Evolutionary conservation across 2,329 filamentous ascomycete genomes (phyloP).

Genomic region (Stemphylium lycopersici): DNA sequence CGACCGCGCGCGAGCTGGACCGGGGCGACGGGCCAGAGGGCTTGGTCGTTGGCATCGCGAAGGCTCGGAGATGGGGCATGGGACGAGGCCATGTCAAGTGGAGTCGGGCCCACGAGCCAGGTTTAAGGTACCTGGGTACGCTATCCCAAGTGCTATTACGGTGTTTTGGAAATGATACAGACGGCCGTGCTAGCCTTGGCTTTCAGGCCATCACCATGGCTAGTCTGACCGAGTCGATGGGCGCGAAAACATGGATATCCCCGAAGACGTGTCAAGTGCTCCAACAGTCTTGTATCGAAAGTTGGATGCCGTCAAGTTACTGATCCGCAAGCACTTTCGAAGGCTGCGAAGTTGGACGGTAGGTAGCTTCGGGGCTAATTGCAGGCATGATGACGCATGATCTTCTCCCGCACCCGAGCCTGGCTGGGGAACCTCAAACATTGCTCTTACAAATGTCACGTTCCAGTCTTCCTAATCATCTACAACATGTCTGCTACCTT

Average conservation of each 20-base stretch:
- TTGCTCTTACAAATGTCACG: no score
- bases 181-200: conserved; percentile 14
- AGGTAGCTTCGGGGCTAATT: not conserved
- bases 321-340: not conserved
- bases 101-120: conserved; percentile 21
- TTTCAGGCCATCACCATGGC: conserved; percentile 9
- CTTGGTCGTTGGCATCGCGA: conserved; percentile 19
- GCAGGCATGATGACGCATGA: not conserved
- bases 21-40: conserved; percentile 27
- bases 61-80: conserved; percentile 19
- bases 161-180: conserved; percentile 13
- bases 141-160: conserved; percentile 8
- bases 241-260: not conserved
- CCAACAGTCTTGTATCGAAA: not conserved
- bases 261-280: not conserved
- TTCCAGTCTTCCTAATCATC: no score
- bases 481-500: no score
- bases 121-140: conserved; percentile 7
- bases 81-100: conserved; percentile 31
- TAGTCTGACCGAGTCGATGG: not conserved
- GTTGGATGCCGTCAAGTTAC: not conserved
- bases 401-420: not conserved
- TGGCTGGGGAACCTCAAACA: not conserved
- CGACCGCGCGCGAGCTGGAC: conserved; percentile 45
- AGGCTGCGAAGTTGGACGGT: not conserved